Percentiles rank a stretch among this genome's conserved stretches.
These are phyloP conservation scores for Pythium coloratum DNA, from an alignment of 352 stramenopile genomes.

Conservation along the genomic window DNA sequence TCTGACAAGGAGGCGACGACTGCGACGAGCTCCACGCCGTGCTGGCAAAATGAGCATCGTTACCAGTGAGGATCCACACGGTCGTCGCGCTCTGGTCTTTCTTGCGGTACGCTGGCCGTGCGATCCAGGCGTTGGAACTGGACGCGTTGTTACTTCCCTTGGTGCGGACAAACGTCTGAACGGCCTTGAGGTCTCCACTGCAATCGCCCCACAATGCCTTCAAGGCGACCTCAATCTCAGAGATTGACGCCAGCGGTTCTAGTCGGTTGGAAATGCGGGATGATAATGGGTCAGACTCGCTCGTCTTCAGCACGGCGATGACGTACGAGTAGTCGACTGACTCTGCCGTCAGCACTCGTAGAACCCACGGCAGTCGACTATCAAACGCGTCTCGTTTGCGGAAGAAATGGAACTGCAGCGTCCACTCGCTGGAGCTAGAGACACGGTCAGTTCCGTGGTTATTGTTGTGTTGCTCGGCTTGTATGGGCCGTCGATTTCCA, in stretches of 20 bases:
- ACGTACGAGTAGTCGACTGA: neutral
- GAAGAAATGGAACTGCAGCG: constrained; percentile 21
- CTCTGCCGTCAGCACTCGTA: neutral
- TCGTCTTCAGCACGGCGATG: constrained; percentile 3
- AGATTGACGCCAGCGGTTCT: neutral
- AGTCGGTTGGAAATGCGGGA: neutral
- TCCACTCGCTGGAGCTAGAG: constrained; percentile 5
- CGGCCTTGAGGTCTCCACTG: constrained; percentile 13
- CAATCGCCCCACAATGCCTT: neutral
- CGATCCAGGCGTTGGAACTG: constrained; percentile 43
- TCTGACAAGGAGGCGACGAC: constrained; percentile 41
- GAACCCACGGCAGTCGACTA: constrained; percentile 20
- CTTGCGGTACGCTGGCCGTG: constrained; percentile 52
- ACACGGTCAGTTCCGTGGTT: neutral
- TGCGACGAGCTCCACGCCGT: constrained; percentile 7
- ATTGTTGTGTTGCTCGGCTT: neutral
- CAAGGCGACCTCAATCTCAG: constrained; percentile 5
- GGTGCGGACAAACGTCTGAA: constrained; percentile 54
- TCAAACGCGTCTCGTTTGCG: constrained; percentile 5
- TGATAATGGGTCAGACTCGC: neutral
- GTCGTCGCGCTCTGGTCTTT: constrained; percentile 43
- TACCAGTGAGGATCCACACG: constrained; percentile 61
- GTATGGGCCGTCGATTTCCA: neutral
- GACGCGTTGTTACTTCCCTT: constrained; percentile 22
- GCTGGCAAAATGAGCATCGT: constrained; percentile 7